Conservation (phyloP, 345 rosid genomes). For the Eucalyptus curtisii region DNA sequence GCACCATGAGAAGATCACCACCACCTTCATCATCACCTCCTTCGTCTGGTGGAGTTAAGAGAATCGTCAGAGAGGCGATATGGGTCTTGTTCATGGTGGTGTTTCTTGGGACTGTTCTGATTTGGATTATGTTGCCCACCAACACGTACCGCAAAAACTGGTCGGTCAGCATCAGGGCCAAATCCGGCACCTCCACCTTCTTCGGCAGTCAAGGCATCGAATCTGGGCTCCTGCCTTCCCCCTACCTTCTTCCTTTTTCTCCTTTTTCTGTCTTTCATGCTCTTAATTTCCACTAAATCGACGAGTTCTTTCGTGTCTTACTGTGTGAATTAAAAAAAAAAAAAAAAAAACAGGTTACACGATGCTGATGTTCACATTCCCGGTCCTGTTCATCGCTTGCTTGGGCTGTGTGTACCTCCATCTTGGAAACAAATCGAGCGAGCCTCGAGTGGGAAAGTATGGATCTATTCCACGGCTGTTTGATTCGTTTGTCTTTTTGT, state of each 20-base stretch:
- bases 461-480: not conserved
- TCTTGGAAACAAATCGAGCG: constrained; percentile 14
- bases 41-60: not conserved
- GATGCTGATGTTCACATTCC: constrained; percentile 39
- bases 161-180: constrained; percentile 18
- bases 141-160: constrained; percentile 25
- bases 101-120: constrained; percentile 35
- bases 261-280: not conserved
- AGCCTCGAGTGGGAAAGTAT: constrained; percentile 6
- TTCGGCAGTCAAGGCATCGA: constrained; percentile 48
- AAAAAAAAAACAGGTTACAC: constrained; percentile 19
- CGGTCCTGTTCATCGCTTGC: constrained; percentile 46
- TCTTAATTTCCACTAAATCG: not conserved
- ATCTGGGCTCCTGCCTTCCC: not conserved
- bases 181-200: constrained; percentile 24
- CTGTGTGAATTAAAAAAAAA: not conserved
- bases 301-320: not conserved
- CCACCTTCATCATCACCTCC: not conserved
- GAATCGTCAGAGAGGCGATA: constrained; percentile 8
- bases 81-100: constrained; percentile 19
- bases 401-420: constrained; percentile 53
- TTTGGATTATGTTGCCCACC: constrained; percentile 70
- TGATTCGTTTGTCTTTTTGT: not conserved
- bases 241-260: not conserved
- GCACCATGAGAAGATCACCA: not conserved